Conservation (phyloP, 2,329 filamentous ascomycete species). For the Amauroascus niger region DNA sequence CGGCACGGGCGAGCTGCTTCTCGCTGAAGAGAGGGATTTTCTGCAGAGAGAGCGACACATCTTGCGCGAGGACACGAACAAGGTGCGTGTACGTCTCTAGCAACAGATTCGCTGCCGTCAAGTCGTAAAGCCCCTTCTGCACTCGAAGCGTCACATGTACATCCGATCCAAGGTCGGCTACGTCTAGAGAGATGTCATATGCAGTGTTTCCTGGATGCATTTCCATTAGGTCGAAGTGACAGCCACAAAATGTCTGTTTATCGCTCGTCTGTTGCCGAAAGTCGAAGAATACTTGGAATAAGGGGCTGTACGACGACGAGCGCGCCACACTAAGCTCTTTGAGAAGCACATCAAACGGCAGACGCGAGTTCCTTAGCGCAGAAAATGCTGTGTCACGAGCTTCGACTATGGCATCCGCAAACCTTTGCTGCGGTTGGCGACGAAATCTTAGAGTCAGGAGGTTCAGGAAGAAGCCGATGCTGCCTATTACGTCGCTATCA, state of each 20-base stretch:
- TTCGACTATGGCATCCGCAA: conserved; percentile 26
- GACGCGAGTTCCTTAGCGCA: conserved; percentile 35
- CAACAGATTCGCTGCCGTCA: not conserved
- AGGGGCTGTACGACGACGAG: conserved; percentile 33
- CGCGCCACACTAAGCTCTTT: conserved; percentile 35
- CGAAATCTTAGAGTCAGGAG: conserved; percentile 40
- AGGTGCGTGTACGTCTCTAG: not conserved
- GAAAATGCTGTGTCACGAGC: conserved; percentile 22
- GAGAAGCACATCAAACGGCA: conserved; percentile 45
- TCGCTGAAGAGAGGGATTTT: not conserved
- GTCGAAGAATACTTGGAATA: conserved; percentile 45
- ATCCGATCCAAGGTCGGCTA: not conserved
- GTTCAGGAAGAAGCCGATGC: conserved; percentile 43
- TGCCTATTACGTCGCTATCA: conserved; percentile 27
- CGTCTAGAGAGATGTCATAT: too few relatives aligned
- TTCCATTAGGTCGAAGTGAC: conserved; percentile 15
- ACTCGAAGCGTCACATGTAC: conserved; percentile 26
- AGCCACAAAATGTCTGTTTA: not conserved
- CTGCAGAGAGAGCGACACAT: not conserved
- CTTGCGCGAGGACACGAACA: not conserved
- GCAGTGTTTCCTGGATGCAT: not conserved
- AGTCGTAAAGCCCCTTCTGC: conserved; percentile 11
- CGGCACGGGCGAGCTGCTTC: not conserved
- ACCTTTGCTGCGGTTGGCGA: conserved; percentile 19
- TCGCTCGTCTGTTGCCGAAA: conserved; percentile 31